These are phyloP conservation scores for Pisolithus microcarpus DNA, from an alignment of 768 basidiomycete species.

Conservation along the genomic window DNA sequence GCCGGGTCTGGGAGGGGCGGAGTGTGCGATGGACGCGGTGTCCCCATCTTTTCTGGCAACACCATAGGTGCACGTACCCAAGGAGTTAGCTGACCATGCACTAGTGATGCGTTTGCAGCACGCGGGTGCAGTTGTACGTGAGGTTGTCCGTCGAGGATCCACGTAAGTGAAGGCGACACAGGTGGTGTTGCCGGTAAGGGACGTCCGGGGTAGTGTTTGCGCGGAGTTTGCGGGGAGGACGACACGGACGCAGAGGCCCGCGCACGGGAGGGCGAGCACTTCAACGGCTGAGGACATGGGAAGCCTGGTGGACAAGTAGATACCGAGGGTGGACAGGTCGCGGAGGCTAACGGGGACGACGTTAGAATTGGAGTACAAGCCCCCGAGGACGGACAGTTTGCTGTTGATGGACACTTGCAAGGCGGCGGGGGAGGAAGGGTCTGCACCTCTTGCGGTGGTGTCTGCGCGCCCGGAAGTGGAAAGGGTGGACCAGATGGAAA, in stretches of 20 bases:
- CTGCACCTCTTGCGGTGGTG: conserved; percentile 10
- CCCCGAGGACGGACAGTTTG: neutral
- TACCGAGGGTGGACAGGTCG: neutral
- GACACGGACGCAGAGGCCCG: neutral
- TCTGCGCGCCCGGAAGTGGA: conserved; percentile 15
- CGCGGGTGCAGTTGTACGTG: conserved; percentile 12
- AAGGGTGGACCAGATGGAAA: conserved; percentile 29
- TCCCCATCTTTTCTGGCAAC: neutral
- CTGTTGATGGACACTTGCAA: neutral
- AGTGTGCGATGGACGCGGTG: neutral
- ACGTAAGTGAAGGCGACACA: conserved; percentile 26
- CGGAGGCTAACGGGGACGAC: neutral
- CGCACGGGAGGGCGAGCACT: neutral
- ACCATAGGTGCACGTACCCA: neutral
- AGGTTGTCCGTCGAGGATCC: conserved; percentile 24
- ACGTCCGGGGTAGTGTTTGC: conserved; percentile 27
- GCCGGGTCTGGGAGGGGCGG: neutral
- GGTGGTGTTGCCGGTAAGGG: conserved; percentile 28
- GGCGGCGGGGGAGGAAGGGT: conserved; percentile 16
- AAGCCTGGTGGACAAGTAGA: neutral
- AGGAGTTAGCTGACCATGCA: neutral
- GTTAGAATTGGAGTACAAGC: neutral
- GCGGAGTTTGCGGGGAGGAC: conserved; percentile 20
- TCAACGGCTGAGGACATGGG: neutral
- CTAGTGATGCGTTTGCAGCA: neutral